Conservation (phyloP, 495 filamentous ascomycete genomes). For the Stereocaulon alpinum region DNA sequence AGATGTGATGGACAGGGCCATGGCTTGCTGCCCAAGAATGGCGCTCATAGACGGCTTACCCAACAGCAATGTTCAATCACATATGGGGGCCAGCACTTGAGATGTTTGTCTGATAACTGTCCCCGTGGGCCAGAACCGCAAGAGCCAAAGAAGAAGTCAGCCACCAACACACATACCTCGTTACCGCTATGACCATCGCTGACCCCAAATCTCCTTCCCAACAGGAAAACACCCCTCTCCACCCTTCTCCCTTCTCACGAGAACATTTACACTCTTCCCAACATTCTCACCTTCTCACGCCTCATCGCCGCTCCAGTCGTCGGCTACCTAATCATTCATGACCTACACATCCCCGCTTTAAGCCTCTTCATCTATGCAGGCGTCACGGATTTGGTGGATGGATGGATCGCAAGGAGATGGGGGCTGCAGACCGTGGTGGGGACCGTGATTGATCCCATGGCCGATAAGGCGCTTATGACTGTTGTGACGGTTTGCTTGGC, state of each 20-base stretch:
- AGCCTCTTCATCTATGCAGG: constrained; percentile 84
- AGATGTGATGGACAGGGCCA: background rate
- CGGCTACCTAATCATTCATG: constrained; percentile 79
- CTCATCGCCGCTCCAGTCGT: constrained; percentile 75
- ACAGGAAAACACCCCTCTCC: constrained; percentile 30
- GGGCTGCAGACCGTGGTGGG: constrained; percentile 88
- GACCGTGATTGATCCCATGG: constrained; percentile 94
- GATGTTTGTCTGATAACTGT: background rate
- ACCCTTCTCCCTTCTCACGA: constrained; percentile 54
- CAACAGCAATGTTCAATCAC: background rate
- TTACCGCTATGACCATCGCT: background rate
- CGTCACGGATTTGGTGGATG: constrained; percentile 83
- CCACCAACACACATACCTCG: background rate
- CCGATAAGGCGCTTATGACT: constrained; percentile 93
- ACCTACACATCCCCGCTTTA: constrained; percentile 67
- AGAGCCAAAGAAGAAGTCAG: background rate
- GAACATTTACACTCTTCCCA: constrained; percentile 93
- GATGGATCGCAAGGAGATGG: constrained; percentile 80
- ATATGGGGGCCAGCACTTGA: background rate
- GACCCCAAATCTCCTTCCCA: background rate
- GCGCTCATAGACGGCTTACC: background rate
- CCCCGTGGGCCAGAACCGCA: background rate
- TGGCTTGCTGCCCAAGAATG: background rate
- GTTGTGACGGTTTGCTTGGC: constrained; percentile 75
- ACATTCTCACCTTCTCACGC: constrained; percentile 80